Conservation (phyloP, 352 stramenopile species). For the Phytophthora cactorum region DNA sequence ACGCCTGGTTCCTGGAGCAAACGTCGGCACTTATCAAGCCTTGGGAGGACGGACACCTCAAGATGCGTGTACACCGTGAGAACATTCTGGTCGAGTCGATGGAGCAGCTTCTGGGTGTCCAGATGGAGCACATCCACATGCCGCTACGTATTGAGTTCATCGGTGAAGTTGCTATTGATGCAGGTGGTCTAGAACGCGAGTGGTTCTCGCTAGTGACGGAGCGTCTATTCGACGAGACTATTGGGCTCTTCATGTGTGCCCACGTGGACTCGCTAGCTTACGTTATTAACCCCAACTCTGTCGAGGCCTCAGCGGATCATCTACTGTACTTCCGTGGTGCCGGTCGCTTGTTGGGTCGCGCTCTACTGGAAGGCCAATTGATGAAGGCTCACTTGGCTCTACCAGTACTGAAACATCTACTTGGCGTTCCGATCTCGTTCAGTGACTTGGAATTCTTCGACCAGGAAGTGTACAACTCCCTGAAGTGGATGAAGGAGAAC, state of each 20-base stretch:
- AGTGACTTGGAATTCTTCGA: constrained; percentile 91
- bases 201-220: constrained; percentile 90
- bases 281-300: constrained; percentile 85
- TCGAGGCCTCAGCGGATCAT: constrained; percentile 92
- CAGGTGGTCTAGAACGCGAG: constrained; percentile 89
- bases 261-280: constrained; percentile 84
- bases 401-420: constrained; percentile 85
- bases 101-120: constrained; percentile 81
- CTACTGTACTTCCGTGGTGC: constrained; percentile 98
- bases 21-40: constrained; percentile 85
- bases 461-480: constrained; percentile 82
- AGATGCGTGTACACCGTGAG: constrained; percentile 85
- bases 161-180: constrained; percentile 89
- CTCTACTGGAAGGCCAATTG: constrained; percentile 95
- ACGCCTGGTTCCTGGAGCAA: constrained; percentile 87
- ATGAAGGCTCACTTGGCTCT: constrained; percentile 86
- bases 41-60: constrained; percentile 85
- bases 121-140: constrained; percentile 90
- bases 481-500: constrained; percentile 89
- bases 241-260: constrained; percentile 88
- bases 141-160: constrained; percentile 90
- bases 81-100: constrained; percentile 89
- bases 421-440: constrained; percentile 89
- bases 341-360: constrained; percentile 95
- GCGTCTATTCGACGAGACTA: constrained; percentile 87